Percentiles rank a stretch among this genome's conserved stretches.
Evolutionary conservation across 208 protist species (phyloP).

Genomic region (Histomonas meleagridis): DNA sequence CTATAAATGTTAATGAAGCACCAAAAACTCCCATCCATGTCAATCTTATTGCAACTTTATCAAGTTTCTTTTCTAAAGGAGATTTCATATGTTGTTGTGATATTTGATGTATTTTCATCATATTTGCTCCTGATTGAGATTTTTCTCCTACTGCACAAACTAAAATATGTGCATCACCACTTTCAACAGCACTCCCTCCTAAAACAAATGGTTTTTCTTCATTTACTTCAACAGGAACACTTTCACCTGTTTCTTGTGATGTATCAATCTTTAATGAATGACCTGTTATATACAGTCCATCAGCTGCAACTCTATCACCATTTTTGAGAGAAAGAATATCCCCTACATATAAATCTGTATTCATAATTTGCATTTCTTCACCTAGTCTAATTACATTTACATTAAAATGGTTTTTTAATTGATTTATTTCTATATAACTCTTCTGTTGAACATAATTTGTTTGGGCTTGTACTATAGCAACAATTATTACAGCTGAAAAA

Average conservation of each 20-base stretch:
- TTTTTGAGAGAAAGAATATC: slow-evolving; percentile 39
- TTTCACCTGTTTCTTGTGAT: neutral
- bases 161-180: neutral
- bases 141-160: neutral
- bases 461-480: neutral
- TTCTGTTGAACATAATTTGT: neutral
- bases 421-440: neutral
- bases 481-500: neutral
- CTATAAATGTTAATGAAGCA: slow-evolving; percentile 35
- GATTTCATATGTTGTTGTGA: neutral
- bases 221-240: neutral
- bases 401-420: neutral
- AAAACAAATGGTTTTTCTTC: neutral
- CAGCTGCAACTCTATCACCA: slow-evolving; percentile 38
- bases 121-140: neutral
- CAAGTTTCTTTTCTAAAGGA: slow-evolving; percentile 37
- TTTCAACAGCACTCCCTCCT: slow-evolving; percentile 11
- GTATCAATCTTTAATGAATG: neutral
- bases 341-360: neutral
- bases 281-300: neutral
- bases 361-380: neutral
- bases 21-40: neutral
- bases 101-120: neutral
- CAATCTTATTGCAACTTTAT: neutral
- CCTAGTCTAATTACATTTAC: neutral